A percentile compares a stretch with the other conserved stretches of the same genome.
phyloP scores from a whole-genome alignment of 345 rosid species.

The Citrus sp. region DNA sequence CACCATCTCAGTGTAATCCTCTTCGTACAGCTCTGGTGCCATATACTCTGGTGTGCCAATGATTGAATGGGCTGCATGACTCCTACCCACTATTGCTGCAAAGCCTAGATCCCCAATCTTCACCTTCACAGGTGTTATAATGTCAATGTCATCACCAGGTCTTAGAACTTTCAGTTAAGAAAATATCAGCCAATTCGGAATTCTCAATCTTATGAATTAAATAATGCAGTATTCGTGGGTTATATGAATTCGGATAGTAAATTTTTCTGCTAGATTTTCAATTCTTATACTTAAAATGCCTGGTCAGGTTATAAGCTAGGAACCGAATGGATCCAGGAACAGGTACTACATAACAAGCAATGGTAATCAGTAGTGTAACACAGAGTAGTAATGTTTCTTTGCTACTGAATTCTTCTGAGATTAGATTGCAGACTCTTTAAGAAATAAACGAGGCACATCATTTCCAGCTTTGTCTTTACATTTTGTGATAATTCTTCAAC shows the following conservation, averaged over 20 bases:
- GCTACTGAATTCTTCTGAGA: not conserved
- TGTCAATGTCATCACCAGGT: not conserved
- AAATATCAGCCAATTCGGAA: not conserved
- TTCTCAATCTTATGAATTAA: not conserved
- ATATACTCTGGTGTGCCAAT: slow-evolving; percentile 68
- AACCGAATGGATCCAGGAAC: not conserved
- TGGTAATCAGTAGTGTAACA: not conserved
- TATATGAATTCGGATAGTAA: not conserved
- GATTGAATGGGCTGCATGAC: slow-evolving; percentile 59
- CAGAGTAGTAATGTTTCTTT: too few species aligned
- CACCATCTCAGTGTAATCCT: slow-evolving; percentile 70
- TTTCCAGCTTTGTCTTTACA: not conserved
- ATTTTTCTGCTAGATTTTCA: not conserved
- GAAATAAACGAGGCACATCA: not conserved
- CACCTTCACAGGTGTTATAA: slow-evolving; percentile 28
- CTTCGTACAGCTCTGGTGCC: slow-evolving; percentile 75
- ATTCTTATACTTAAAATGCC: not conserved
- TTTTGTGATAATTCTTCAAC: not conserved
- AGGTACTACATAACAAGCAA: not conserved
- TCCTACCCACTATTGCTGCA: slow-evolving; percentile 61
- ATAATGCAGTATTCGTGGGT: too few species aligned
- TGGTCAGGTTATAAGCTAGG: not conserved
- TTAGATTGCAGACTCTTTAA: not conserved
- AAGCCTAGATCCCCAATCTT: slow-evolving; percentile 78
- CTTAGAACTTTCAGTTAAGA: not conserved